A percentile compares a stretch with the other conserved stretches of the same genome.
Conservation (phyloP, 2,329 filamentous ascomycete genomes). For the Pseudocercospora musae region DNA sequence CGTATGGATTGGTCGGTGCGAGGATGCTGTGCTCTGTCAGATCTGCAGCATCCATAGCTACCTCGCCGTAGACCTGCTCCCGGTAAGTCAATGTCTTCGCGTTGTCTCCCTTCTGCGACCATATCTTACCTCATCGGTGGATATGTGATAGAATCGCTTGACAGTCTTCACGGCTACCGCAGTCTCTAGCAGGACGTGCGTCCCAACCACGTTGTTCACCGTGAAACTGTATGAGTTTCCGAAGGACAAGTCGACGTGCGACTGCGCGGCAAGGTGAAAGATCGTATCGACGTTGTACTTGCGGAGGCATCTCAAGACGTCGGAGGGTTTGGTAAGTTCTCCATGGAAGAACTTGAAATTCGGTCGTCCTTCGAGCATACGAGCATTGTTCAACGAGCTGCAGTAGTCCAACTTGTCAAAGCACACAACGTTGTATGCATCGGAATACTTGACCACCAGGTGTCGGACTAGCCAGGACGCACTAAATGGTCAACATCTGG, state of each 20-base stretch:
- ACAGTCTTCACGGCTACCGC: conserved; percentile 65
- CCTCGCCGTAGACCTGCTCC: conserved; percentile 73
- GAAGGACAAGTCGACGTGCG: conserved; percentile 78
- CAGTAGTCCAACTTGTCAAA: conserved; percentile 86
- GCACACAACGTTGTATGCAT: conserved; percentile 73
- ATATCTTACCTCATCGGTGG: conserved; percentile 60
- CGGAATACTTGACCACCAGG: conserved; percentile 68
- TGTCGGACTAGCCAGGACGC: conserved; percentile 82
- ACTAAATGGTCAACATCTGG: conserved; percentile 43
- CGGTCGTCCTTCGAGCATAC: conserved; percentile 60
- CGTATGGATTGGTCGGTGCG: conserved; percentile 69
- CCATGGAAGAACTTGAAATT: conserved; percentile 81
- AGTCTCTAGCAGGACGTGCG: conserved; percentile 76
- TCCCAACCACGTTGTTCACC: conserved; percentile 77
- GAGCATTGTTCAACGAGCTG: conserved; percentile 75
- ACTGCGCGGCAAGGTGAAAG: conserved; percentile 82
- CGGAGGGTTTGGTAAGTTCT: conserved; percentile 68
- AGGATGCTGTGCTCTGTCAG: conserved; percentile 70
- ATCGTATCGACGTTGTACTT: conserved; percentile 73
- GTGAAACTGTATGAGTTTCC: conserved; percentile 80
- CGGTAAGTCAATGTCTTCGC: conserved; percentile 9
- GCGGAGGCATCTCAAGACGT: conserved; percentile 69
- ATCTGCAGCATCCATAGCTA: conserved; percentile 68
- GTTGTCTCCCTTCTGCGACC: not conserved
- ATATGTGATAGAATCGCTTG: conserved; percentile 74